Percentiles rank a stretch among this genome's conserved stretches.
phyloP scores from a whole-genome alignment of 345 rosid species.

The Populus simonii region DNA sequence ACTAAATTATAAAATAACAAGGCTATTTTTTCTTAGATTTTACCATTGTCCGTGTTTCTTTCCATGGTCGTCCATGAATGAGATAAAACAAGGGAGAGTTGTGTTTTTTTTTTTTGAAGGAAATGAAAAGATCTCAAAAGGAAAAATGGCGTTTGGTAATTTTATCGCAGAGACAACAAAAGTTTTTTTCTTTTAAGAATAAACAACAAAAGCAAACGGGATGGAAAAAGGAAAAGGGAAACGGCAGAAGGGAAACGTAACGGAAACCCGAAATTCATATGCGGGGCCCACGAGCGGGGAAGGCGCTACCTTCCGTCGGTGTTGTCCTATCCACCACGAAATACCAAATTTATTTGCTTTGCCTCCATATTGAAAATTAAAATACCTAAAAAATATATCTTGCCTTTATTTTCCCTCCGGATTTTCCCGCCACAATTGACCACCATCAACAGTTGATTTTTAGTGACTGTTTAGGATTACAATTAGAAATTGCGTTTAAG shows the following conservation, averaged over 20 bases:
- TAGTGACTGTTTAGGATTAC: too few species aligned
- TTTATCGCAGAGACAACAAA: too few species aligned
- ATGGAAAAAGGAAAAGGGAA: background rate
- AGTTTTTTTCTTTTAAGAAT: background rate
- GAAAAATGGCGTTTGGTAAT: background rate
- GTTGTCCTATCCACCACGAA: slow-evolving; percentile 36
- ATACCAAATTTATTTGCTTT: background rate
- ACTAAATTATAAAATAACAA: too few species aligned
- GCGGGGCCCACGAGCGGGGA: slow-evolving; percentile 25
- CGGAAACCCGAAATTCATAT: slow-evolving; percentile 21
- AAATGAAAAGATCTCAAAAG: background rate
- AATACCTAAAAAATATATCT: background rate
- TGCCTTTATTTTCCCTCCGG: slow-evolving; percentile 24
- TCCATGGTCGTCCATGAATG: too few species aligned
- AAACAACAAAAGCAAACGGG: background rate
- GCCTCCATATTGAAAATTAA: background rate
- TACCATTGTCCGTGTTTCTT: too few species aligned
- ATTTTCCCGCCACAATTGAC: slow-evolving; percentile 44
- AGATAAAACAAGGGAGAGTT: too few species aligned
- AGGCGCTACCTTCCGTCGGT: slow-evolving; percentile 39
- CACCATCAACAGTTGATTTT: slow-evolving; percentile 5
- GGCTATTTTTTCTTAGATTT: too few species aligned
- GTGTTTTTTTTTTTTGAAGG: too few species aligned
- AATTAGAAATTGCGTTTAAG: too few species aligned
- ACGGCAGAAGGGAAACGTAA: slow-evolving; percentile 15